Conservation (phyloP, 1,139 yeast genomes). For the Chernovozyma aurita region DNA sequence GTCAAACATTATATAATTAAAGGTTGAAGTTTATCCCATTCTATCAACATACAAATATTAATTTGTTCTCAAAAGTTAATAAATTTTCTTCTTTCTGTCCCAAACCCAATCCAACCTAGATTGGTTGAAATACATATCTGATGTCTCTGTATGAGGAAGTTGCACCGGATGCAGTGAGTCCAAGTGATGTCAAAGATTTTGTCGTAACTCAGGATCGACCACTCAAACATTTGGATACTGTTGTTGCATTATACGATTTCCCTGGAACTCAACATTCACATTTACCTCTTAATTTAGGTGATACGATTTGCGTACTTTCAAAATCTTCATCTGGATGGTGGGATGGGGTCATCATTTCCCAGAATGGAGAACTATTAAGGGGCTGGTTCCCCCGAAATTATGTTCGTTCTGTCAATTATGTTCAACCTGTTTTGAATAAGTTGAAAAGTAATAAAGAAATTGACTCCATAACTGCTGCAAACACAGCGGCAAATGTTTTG, state of each 20-base stretch:
- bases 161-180: constrained; percentile 36
- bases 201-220: constrained; percentile 18
- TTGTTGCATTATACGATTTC: constrained; percentile 48
- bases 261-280: constrained; percentile 45
- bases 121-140: too few species aligned
- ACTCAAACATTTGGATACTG: constrained; percentile 43
- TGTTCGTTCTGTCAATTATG: constrained; percentile 46
- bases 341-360: constrained; percentile 57
- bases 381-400: constrained; percentile 77
- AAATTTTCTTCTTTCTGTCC: too few species aligned
- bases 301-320: constrained; percentile 45
- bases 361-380: constrained; percentile 42
- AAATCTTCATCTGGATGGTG: constrained; percentile 68
- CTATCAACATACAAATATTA: too few species aligned
- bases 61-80: too few species aligned
- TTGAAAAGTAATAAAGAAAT: constrained; percentile 38
- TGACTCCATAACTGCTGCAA: constrained; percentile 45
- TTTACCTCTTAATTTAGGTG: constrained; percentile 46
- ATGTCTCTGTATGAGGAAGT: constrained; percentile 27
- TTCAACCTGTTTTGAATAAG: constrained; percentile 41
- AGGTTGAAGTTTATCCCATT: too few species aligned
- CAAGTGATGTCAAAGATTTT: constrained; percentile 19
- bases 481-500: constrained; percentile 47
- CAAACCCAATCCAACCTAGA: too few species aligned
- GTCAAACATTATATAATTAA: too few species aligned